Evolutionary conservation across 192 early-diverging fungal genomes (phyloP).

Genomic region (Oehlia diaphana): DNA sequence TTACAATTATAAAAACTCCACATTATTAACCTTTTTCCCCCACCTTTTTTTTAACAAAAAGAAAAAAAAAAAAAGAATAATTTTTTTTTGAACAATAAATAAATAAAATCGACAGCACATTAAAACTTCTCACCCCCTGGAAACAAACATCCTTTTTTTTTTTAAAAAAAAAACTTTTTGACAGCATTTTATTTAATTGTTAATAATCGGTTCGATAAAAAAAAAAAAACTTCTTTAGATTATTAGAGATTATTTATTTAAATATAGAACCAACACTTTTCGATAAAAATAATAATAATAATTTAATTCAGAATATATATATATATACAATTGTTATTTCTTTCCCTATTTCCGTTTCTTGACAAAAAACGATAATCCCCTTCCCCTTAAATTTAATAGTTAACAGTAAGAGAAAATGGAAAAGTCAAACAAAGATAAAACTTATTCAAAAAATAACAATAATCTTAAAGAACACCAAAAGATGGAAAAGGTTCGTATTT

Average conservation of each 20-base stretch:
- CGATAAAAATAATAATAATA: too few relatives aligned
- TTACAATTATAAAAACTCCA: not conserved
- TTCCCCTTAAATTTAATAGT: not conserved
- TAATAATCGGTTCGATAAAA: too few relatives aligned
- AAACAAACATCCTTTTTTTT: too few relatives aligned
- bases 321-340: too few relatives aligned
- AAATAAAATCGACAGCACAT: too few relatives aligned
- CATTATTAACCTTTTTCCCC: not conserved
- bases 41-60: not conserved
- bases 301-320: too few relatives aligned
- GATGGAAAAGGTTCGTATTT: not conserved
- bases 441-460: not conserved
- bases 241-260: too few relatives aligned
- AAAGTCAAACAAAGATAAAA: not conserved
- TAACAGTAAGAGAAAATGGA: not conserved
- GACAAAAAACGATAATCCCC: not conserved
- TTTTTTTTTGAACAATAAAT: not conserved
- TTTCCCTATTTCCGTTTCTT: not conserved
- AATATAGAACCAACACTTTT: too few relatives aligned
- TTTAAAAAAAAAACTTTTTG: too few relatives aligned
- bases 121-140: too few relatives aligned
- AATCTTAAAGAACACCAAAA: not conserved
- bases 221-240: too few relatives aligned
- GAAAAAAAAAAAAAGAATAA: not conserved
- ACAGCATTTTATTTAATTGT: too few relatives aligned